Base-by-base conservation (phyloP, 2,329 filamentous ascomycete species). In the Cryphonectria carpinicola region DNA sequence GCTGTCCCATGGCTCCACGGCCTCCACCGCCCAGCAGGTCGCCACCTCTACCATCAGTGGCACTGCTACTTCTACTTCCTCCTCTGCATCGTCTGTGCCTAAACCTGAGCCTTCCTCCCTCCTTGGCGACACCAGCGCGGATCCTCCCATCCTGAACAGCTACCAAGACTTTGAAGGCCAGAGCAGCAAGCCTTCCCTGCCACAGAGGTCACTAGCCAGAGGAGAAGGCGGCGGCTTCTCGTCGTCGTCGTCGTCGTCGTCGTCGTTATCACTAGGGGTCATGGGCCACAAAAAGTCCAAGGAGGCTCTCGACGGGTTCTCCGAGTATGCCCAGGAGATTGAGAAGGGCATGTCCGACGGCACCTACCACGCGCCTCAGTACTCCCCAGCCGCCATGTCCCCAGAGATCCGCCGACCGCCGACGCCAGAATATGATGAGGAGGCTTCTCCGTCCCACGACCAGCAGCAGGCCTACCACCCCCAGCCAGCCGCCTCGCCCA, bases 1-100 rank as follows among this genome's bases (percentile, higher is more conserved):
- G 65, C 75, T 79, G 56, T 87, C 84, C 69, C 82, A 87, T 78
- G 85, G 85, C 52, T 87, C 85, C 28, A 87, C 86, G 5, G 79
- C 80, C 52, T 77, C 79, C 17, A 69, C 75, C 17, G 67, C 75
- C 56, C 65, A 74, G 39, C 72, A 71, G 70, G 63, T 72, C 32
- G 65, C 67, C 11, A 68, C 56, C 43, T 49, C 69, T 35, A 71
- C 70, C 68, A 73, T 39, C 61, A 72, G 62, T 49, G 22, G 19
- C 22, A 49, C 46, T 11, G n/a, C 22, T 49, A 7, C 46, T 22
- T 8, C 46, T 49, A 1, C 46, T n/a, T 49, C 75, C n/a, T 71
- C 74, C 67, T 75, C 76, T 28, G 73, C 77, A 32, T 74, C 74
- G 19, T 74, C 77, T 70, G 73, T 72, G 65, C 73, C 74, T 37